Evolutionary conservation across 768 basidiomycete genomes (phyloP).

Genomic region (Coprinopsis cinerea): DNA sequence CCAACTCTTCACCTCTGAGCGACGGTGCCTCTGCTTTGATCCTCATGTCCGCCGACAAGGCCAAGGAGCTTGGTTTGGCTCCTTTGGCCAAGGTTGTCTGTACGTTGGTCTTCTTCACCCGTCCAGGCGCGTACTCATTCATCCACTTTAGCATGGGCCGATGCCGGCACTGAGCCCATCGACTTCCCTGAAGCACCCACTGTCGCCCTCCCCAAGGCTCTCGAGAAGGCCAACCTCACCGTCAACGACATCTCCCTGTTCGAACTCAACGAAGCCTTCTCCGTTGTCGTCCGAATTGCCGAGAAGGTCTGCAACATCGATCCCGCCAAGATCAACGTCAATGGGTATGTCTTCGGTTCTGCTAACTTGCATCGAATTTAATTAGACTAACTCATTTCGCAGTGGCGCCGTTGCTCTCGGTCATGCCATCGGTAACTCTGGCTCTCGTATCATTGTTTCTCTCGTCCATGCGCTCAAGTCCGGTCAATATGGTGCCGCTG

Average conservation of each 20-base stretch:
- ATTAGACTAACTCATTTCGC: conserved; percentile 17
- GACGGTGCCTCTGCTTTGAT: conserved; percentile 96
- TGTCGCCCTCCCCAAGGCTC: conserved; percentile 80
- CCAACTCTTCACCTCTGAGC: conserved; percentile 92
- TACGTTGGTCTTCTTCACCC: conserved; percentile 25
- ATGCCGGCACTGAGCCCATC: conserved; percentile 93
- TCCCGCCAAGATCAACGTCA: conserved; percentile 83
- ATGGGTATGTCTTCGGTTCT: conserved; percentile 52
- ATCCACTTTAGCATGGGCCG: conserved; percentile 73
- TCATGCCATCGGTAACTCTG: conserved; percentile 95
- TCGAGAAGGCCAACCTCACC: conserved; percentile 81
- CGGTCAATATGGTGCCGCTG: conserved; percentile 93
- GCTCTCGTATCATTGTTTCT: conserved; percentile 90
- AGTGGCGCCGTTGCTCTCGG: conserved; percentile 97
- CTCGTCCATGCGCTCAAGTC: conserved; percentile 86
- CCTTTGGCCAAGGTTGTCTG: conserved; percentile 94
- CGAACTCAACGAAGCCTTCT: conserved; percentile 98
- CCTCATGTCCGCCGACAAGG: conserved; percentile 90
- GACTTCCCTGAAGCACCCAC: conserved; percentile 97
- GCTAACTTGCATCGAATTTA: conserved; percentile 5
- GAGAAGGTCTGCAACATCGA: conserved; percentile 85
- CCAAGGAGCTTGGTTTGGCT: conserved; percentile 82
- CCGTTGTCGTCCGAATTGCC: conserved; percentile 84
- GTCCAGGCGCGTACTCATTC: conserved; percentile 10
- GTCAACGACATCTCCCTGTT: conserved; percentile 83